Conservation (phyloP, 805 yeast species). For the Cyberlindnera petersonii region DNA sequence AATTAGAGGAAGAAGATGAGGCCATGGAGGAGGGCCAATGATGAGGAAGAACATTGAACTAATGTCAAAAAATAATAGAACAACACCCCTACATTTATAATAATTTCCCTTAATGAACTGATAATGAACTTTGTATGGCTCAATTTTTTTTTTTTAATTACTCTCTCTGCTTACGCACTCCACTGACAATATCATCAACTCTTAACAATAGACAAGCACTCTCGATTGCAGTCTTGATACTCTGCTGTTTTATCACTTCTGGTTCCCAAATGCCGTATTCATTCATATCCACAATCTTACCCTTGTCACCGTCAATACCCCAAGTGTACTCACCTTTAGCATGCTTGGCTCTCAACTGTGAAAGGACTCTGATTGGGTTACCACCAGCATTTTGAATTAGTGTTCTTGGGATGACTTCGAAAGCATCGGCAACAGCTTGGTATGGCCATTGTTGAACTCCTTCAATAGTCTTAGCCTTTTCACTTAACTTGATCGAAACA, state of each 20-base stretch:
- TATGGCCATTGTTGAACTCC: slow-evolving; percentile 99
- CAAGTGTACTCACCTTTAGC: slow-evolving; percentile 81
- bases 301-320: slow-evolving; percentile 94
- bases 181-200: slow-evolving; percentile 97
- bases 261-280: slow-evolving; percentile 99
- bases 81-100: no score
- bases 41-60: no score
- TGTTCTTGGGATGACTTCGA: slow-evolving; percentile 97
- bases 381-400: slow-evolving; percentile 97
- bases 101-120: no score
- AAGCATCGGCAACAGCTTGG: slow-evolving; percentile 97
- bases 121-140: neutral
- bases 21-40: slow-evolving; percentile 12
- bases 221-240: slow-evolving; percentile 96
- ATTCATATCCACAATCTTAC: slow-evolving; percentile 93
- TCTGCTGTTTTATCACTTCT: slow-evolving; percentile 94
- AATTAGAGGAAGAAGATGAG: slow-evolving; percentile 11
- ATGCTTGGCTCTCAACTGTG: slow-evolving; percentile 93
- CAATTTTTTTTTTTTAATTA: neutral
- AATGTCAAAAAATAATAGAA: no score
- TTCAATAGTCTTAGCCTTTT: slow-evolving; percentile 86
- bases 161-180: slow-evolving; percentile 61
- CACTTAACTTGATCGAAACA: slow-evolving; percentile 80
- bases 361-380: slow-evolving; percentile 82
- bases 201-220: slow-evolving; percentile 91